phyloP scores from a whole-genome alignment of 2,329 filamentous ascomycete genomes.

The Fusarium anthophilum region DNA sequence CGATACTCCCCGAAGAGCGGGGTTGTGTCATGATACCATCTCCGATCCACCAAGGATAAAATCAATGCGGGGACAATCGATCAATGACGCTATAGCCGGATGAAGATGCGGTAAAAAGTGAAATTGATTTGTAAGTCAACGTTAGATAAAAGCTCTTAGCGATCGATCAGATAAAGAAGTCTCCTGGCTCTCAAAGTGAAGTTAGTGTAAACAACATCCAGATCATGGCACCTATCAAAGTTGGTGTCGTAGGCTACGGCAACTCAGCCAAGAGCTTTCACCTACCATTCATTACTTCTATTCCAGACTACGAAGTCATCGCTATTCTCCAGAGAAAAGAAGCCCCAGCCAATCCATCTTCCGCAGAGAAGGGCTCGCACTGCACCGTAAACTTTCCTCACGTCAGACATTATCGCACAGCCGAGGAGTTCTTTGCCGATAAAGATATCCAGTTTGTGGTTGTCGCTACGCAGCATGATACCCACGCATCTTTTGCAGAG shows the following conservation, averaged over 20 bases:
- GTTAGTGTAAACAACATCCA: neutral
- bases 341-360: conserved; percentile 45
- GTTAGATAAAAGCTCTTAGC: neutral
- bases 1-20: neutral
- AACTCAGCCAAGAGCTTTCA: conserved; percentile 59
- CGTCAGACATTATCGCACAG: conserved; percentile 65
- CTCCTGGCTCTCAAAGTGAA: no score
- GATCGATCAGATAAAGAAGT: neutral
- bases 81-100: neutral
- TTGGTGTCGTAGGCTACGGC: conserved; percentile 62
- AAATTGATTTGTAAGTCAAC: neutral
- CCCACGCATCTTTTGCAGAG: conserved; percentile 31
- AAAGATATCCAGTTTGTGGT: conserved; percentile 67
- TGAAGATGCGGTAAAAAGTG: neutral
- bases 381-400: conserved; percentile 59
- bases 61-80: neutral
- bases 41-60: neutral
- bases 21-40: neutral
- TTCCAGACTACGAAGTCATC: conserved; percentile 56
- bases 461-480: conserved; percentile 48
- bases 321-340: conserved; percentile 59
- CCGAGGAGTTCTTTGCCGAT: conserved; percentile 69
- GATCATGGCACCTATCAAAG: conserved; percentile 52
- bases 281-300: conserved; percentile 59
- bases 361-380: conserved; percentile 47